phyloP scores from a whole-genome alignment of 495 filamentous ascomycete species.

The Aspergillus cavernicola region DNA sequence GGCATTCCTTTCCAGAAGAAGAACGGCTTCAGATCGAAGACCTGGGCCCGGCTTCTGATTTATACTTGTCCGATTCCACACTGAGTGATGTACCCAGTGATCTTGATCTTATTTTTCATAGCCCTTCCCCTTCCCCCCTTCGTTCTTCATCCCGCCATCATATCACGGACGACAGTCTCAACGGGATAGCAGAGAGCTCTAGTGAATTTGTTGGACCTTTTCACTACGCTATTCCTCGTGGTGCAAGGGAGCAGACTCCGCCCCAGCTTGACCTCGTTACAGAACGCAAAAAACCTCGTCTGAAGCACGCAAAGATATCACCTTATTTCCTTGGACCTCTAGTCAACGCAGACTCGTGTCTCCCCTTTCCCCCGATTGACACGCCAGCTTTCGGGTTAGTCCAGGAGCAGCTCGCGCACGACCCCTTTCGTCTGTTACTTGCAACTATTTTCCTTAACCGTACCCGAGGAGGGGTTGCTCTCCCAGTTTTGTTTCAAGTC shows the following conservation, averaged over 20 bases:
- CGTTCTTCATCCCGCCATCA: neutral
- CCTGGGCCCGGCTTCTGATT: slow-evolving; percentile 15
- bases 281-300: slow-evolving; percentile 14
- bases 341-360: slow-evolving; percentile 54
- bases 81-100: slow-evolving; percentile 34
- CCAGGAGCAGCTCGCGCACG: slow-evolving; percentile 70
- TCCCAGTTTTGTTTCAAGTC: slow-evolving; percentile 70
- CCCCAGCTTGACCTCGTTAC: neutral
- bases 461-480: slow-evolving; percentile 68
- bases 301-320: slow-evolving; percentile 36
- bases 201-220: neutral
- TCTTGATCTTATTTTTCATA: slow-evolving; percentile 15
- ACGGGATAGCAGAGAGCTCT: neutral
- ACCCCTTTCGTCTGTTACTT: slow-evolving; percentile 70
- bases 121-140: neutral
- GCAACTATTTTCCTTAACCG: slow-evolving; percentile 81
- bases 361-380: slow-evolving; percentile 68
- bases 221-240: neutral
- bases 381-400: slow-evolving; percentile 67
- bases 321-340: slow-evolving; percentile 43
- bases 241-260: slow-evolving; percentile 5
- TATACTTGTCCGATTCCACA: slow-evolving; percentile 31
- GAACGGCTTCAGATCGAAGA: slow-evolving; percentile 14
- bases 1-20: slow-evolving; percentile 11
- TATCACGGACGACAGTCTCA: neutral